Conservation (phyloP, 345 rosid genomes). For the Excoecaria agallocha region DNA sequence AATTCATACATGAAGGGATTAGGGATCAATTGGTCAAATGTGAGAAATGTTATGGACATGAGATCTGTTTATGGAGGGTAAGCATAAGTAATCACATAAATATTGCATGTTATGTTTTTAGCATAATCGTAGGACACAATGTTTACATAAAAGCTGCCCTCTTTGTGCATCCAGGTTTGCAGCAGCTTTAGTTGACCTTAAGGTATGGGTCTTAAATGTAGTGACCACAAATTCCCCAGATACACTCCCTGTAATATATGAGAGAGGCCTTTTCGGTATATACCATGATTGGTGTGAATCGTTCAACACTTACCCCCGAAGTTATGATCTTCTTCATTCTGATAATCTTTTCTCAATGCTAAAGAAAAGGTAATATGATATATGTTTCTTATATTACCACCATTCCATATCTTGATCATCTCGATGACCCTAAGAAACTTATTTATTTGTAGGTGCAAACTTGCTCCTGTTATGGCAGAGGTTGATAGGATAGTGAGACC, state of each 20-base stretch:
- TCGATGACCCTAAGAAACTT: neutral
- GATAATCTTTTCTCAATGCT: conserved; percentile 92
- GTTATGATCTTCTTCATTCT: conserved; percentile 83
- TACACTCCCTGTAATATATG: conserved; percentile 83
- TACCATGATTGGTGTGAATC: conserved; percentile 98
- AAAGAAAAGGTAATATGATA: conserved; percentile 44
- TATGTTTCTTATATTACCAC: neutral
- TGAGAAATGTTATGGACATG: conserved; percentile 93
- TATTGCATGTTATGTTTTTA: neutral
- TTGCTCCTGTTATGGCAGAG: conserved; percentile 78
- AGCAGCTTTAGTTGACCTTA: conserved; percentile 69
- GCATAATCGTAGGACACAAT: neutral
- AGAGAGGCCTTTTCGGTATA: conserved; percentile 83
- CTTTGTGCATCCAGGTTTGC: conserved; percentile 58
- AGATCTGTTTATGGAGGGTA: conserved; percentile 95
- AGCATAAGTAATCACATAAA: neutral
- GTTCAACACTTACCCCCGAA: conserved; percentile 79
- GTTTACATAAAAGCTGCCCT: neutral
- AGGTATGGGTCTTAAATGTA: conserved; percentile 81
- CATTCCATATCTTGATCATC: neutral
- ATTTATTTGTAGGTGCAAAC: conserved; percentile 61
- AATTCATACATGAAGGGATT: conserved; percentile 63
- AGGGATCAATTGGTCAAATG: conserved; percentile 80
- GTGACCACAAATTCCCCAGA: conserved; percentile 82
- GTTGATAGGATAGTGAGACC: conserved; percentile 89